A percentile compares a stretch with the other conserved stretches of the same genome.
Evolutionary conservation across 1,139 yeast species (phyloP).

Genomic region (Saccharomycopsis phalli): DNA sequence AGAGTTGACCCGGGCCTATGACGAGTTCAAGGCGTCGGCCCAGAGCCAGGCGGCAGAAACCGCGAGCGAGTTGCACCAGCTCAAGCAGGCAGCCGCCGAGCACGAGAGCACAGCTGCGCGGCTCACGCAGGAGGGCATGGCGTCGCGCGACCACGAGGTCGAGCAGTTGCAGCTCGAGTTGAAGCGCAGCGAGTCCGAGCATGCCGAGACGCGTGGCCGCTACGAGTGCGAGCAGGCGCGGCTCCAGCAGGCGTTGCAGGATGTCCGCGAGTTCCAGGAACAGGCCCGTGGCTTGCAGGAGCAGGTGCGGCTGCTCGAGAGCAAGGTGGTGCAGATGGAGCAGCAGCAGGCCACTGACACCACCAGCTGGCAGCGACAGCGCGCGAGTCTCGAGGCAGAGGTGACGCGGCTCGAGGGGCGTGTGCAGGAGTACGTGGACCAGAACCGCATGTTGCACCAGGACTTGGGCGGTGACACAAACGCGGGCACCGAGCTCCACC

Average conservation of each 20-base stretch:
- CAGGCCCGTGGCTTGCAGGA: slow-evolving; percentile 33
- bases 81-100: slow-evolving; percentile 33
- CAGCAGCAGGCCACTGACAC: slow-evolving; percentile 30
- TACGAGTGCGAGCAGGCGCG: slow-evolving; percentile 51
- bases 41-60: slow-evolving; percentile 23
- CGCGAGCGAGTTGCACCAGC: slow-evolving; percentile 21
- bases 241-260: slow-evolving; percentile 45
- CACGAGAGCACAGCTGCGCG: no score
- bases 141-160: no score
- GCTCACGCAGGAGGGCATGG: no score
- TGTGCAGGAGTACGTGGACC: slow-evolving; percentile 50
- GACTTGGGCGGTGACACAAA: slow-evolving; percentile 37
- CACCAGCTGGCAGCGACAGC: slow-evolving; percentile 38
- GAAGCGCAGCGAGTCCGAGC: slow-evolving; percentile 42
- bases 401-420: slow-evolving; percentile 38
- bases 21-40: slow-evolving; percentile 29
- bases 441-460: slow-evolving; percentile 58
- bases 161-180: slow-evolving; percentile 46
- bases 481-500: slow-evolving; percentile 36
- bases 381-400: slow-evolving; percentile 42
- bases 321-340: slow-evolving; percentile 28
- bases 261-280: slow-evolving; percentile 37
- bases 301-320: slow-evolving; percentile 31
- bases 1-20: slow-evolving; percentile 35
- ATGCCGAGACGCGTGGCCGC: slow-evolving; percentile 42